Conservation (phyloP, 2,329 filamentous ascomycete species). For the Sclerotinia subarctica region DNA sequence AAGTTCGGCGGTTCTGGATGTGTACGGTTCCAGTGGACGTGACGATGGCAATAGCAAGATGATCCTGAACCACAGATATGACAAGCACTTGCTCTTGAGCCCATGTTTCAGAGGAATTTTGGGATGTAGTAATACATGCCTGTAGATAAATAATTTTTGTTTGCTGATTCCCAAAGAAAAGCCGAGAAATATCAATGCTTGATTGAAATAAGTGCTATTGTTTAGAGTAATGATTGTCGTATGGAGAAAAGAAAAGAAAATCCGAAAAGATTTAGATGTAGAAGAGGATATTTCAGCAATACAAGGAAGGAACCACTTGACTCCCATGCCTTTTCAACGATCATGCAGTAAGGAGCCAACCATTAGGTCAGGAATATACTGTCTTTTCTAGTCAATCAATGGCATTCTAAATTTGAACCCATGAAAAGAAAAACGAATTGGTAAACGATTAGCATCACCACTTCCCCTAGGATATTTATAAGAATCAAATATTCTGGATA, state of each 20-base stretch:
- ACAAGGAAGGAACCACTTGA: conserved; percentile 1
- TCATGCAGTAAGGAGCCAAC: not conserved
- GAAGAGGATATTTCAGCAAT: not conserved
- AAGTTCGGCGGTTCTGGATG: too few relatives aligned
- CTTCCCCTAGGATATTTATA: not conserved
- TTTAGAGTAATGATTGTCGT: not conserved
- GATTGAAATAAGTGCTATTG: not conserved
- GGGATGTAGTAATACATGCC: not conserved
- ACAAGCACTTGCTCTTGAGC: too few relatives aligned
- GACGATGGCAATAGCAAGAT: too few relatives aligned
- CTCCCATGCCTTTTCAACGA: too few relatives aligned
- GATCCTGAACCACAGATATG: too few relatives aligned
- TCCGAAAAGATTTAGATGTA: not conserved
- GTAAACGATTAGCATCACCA: not conserved
- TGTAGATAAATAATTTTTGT: not conserved
- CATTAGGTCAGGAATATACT: not conserved
- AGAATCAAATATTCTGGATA: not conserved
- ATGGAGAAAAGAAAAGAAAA: not conserved
- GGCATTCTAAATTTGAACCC: not conserved
- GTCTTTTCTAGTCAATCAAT: not conserved
- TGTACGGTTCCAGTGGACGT: too few relatives aligned
- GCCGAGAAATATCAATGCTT: not conserved
- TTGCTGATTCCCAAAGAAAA: not conserved
- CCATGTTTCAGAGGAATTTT: not conserved
- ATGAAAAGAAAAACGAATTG: not conserved